phyloP scores from a whole-genome alignment of 192 early-diverging fungal species.

The Globomyces pollinis-pini region DNA sequence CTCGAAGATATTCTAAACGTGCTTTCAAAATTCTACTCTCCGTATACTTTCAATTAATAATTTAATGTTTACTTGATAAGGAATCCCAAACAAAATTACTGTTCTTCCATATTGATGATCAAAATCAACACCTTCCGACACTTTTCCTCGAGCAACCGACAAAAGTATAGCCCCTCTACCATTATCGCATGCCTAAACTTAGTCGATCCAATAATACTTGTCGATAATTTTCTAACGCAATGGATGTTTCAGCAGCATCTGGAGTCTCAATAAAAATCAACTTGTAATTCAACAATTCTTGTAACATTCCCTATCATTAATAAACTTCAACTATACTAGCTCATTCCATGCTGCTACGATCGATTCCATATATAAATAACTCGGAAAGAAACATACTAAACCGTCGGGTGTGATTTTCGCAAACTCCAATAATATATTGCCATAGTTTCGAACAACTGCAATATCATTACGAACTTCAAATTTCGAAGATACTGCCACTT shows the following conservation, averaged over 20 bases:
- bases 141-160: conserved; percentile 97
- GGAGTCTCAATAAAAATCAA: conserved; percentile 99
- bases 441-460: conserved; percentile 98
- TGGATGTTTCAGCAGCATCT: conserved; percentile 91
- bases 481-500: conserved; percentile 94
- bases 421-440: conserved; percentile 92
- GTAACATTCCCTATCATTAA: conserved; percentile 90
- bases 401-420: conserved; percentile 93
- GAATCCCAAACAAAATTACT: conserved; percentile 98
- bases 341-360: conserved; percentile 99
- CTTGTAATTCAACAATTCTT: conserved; percentile 92
- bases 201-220: conserved; percentile 45
- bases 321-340: conserved; percentile 59
- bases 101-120: conserved; percentile 99
- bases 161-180: conserved; percentile 95
- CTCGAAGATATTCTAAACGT: conserved; percentile 88
- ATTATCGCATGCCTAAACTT: conserved; percentile 80
- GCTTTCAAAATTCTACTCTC: conserved; percentile 93
- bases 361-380: conserved; percentile 97
- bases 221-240: conserved; percentile 94
- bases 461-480: conserved; percentile 98
- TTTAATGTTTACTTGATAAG: conserved; percentile 74
- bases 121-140: conserved; percentile 99
- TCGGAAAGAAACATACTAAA: conserved; percentile 96
- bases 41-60: conserved; percentile 63